Base-by-base conservation (phyloP, 2,329 filamentous ascomycete genomes). In the Sclerotinia minor region DNA sequence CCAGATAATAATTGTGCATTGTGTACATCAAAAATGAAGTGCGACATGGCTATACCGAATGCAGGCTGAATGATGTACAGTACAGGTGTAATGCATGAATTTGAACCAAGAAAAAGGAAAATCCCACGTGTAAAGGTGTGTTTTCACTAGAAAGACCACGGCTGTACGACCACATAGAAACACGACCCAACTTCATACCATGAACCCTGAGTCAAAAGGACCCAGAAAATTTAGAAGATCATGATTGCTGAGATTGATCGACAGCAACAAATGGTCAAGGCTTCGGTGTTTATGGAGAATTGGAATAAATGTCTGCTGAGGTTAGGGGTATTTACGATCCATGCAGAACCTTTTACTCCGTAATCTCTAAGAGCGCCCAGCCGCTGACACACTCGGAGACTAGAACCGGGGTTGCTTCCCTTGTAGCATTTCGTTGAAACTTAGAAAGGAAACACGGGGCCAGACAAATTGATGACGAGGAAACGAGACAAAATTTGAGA, bases 241-340 rank as follows among this genome's bases (percentile, higher is more conserved):
- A 52, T 52, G 49, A 64, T 55, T 64, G 60, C 60, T 64, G 52
- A 67, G 29, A 67, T 67, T 61, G 65, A 67, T 67, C 65, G 55
- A 67, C 65, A 63, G 58, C 52, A 61, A 32, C 44, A 38, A 66
- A 60, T 61, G 65, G 65, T 67, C 65, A 66, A 29, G 64, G 64
- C 64, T 66, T 50, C 44, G 64, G 64, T 32, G 54, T 52, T 29
- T 53, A 67, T 61, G 65, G 55, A 61, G 65, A 67, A 53, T 67
- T 53, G 45, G 65, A 61, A 45, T 55, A 61, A 60, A 38, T 60
- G 44, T 26, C 24, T 60, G 53, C 29, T 50, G 44, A 50, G 55
- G 57, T 67, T 50, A 67, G 35, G 65, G 49, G 49, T 57, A n/a
- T 57, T 47, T 45, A 24, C 11, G 57, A 67, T 63, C 55, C 65